Conservation (phyloP, 345 rosid species). For the Salix viminalis region DNA sequence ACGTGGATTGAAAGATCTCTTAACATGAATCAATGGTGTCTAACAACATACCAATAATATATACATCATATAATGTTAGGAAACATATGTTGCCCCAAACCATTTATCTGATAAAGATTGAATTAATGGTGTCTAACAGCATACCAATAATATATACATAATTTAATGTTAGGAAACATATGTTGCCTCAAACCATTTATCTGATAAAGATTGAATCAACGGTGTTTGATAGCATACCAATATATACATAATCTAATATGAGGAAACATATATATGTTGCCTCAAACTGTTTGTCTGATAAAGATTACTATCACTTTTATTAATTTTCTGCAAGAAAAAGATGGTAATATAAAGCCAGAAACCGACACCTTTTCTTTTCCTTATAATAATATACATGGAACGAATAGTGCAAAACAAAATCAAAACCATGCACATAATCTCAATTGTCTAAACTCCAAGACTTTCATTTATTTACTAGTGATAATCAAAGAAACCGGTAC, state of each 20-base stretch:
- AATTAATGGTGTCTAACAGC: neutral
- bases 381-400: neutral
- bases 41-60: neutral
- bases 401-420: neutral
- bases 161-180: neutral
- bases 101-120: neutral
- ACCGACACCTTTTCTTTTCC: slow-evolving; percentile 4
- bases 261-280: neutral
- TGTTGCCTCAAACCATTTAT: neutral
- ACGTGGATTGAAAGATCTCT: too few relatives aligned
- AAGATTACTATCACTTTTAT: neutral
- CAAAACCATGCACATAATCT: neutral
- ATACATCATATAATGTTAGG: neutral
- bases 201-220: neutral
- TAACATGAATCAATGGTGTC: neutral
- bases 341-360: neutral
- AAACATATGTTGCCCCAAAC: neutral
- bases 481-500: too few relatives aligned
- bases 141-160: neutral
- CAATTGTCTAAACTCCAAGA: neutral
- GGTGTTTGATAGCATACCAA: neutral
- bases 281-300: neutral
- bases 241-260: neutral
- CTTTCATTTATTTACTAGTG: neutral
- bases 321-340: neutral